Base-by-base conservation (phyloP, 441 rosid genomes). In the Syzygium syzygioides region DNA sequence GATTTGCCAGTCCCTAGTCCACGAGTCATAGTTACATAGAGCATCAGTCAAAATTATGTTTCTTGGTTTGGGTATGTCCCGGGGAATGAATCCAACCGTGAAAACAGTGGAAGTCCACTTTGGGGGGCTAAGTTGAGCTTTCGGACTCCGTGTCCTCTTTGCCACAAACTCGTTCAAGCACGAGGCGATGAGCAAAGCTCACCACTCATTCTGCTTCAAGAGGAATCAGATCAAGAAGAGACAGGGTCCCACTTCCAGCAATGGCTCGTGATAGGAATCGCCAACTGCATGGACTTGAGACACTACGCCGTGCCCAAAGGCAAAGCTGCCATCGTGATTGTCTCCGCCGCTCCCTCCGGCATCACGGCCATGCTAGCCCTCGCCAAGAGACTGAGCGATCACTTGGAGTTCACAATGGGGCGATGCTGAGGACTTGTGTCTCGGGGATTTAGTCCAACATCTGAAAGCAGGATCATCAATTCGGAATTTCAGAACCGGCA, bases 241-340 rank as follows among this genome's bases (percentile, higher is more conserved):
- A 68, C 28, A 37, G 80, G 37, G 50, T 92, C 95, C 52, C 86
- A 95, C 64, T 86, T 93, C 88, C 87, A 71, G 86, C 91, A 93
- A 56, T 94, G 96, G 95, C 89, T 94, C 59, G 87, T 93, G 32
- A 85, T 88, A 79, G 95, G 94, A 88, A 93, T 92, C 45, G 91
- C 93, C 91, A 94, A 89, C 92, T 95, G 92, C 91, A 92, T 94
- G 83, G 92, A 92, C 90, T 92, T 95, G 32, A 89, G 92, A 71
- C 92, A 92, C 89, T 90, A 90, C 93, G 91, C 85, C 85, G 93
- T 94, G 45, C 95, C 94, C 18, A 85, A 88, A 85, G 97, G 95
- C 48, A 93, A 92, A 88, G 92, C 96, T 86, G 95, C 95, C 18
- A 14, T 95, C 80, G 93, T 91, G 90, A 88, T 94, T 57, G 90